Base-by-base conservation (phyloP, 1,284 basidiomycete species). In the Boletellus deceptivus region DNA sequence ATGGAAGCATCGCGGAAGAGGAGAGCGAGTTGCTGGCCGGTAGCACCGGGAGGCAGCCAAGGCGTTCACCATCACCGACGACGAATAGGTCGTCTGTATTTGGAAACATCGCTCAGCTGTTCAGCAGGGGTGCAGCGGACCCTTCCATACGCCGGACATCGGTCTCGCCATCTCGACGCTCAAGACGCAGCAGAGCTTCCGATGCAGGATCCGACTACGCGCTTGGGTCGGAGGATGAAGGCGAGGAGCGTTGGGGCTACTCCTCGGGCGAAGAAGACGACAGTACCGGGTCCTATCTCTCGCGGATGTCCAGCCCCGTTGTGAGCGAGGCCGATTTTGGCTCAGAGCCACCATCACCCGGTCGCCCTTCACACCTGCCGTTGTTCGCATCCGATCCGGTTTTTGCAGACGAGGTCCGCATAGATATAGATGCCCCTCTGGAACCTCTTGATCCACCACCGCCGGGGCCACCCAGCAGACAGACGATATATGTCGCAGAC, bases 401-500 rank as follows among this genome's bases (percentile, higher is more conserved):
- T 52, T 92, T 91, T 53, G 89, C 86, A 39, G 86, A 86, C 40
- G 86, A 89, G 68, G 76, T 86, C 6, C 82, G 91, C 18, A 84
- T 92, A 61, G 88, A 91, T 55, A 86, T 93, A 69, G 84, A 84
- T 43, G 73, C 73, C 4, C 75, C 80, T 22, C 76, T 86, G 16
- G 80, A 83, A 4, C 64, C 76, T 7, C 66, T 83, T 40, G 78
- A 82, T 18, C 78, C 84, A 16, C 86, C 88, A 8, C 86, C 87
- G 9, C 77, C 79, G 8, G 89, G 89, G 6, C 83, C 84, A 20
- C 89, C 89, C 4, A 91, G 84, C 63, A 75, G 92, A 52, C 97
- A 99, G 70, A 89, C 84, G 3, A 79, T 99, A 35, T 84, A 94
- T 62, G 79, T 99, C 24, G 76, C 85, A 4, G 97, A 99, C 61